Evolutionary conservation across 768 basidiomycete species (phyloP), one percentile per base, ranked within the genome.

Genomic region (Boletus pseudo-olivaceus): DNA sequence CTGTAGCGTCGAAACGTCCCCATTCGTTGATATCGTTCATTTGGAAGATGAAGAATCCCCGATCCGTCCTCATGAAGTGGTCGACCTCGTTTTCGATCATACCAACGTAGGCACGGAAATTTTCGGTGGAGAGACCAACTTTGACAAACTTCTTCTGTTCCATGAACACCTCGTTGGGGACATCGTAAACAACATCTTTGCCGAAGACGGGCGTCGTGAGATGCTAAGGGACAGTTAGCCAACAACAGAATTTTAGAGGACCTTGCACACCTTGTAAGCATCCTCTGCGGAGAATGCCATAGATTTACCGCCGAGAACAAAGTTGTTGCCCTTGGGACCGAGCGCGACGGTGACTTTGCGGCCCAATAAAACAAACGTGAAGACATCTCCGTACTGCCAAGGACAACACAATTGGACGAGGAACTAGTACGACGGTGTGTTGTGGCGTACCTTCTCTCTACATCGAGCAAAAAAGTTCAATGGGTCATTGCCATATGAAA

Each of bases 81-180:
- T 84, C 79, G 37, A 89, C 82, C 66, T 89, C 88, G 38, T 90
- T 79, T 55, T 84, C 84, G 53, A 92, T 86, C 82, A 91, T 85
- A 47, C 84, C 83, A 19, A 85, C 79, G 48, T 99, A 98, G 30
- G 84, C 78, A 40, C 87, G 83, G 71, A 99, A 84, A 72, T 95
- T 95, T 27, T 98, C 95, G 12, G 83, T 84, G 11, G 93, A 90
- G 20, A 99, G 83, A 23, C 97, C 95, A 57, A 93, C 85, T 75
- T 99, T 99, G 72, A 98, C 88, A 66, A 98, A 98, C 68, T 88
- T 90, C 80, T 99, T 99, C 71, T 99, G 97, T 65, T 99, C 94
- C 95, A 99, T 98, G 72, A 99, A 86, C 42, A 90, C 75, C 44
- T 95, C 90, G 70, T 98, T 98, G 32, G 97, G 96, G 47, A 91